These are phyloP conservation scores for Leccinum disarticulatum DNA, from an alignment of 768 basidiomycete species.

Conservation along the genomic window DNA sequence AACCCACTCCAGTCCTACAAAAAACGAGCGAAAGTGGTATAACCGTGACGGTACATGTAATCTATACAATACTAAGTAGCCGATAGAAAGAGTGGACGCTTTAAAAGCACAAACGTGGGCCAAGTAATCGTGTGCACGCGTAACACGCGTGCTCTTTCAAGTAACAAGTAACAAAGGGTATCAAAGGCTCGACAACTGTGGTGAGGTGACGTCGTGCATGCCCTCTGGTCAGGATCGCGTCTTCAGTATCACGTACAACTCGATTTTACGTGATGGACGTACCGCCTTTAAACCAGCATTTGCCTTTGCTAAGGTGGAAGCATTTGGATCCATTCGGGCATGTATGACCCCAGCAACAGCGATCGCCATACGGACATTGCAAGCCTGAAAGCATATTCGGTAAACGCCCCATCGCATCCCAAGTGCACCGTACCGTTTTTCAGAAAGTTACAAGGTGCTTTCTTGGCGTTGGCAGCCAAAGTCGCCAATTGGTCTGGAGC, in stretches of 20 bases:
- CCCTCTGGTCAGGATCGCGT: constrained; percentile 31
- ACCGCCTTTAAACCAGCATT: constrained; percentile 87
- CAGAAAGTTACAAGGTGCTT: constrained; percentile 82
- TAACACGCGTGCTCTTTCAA: background rate
- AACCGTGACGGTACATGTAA: constrained; percentile 22
- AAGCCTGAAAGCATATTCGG: constrained; percentile 44
- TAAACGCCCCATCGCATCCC: background rate
- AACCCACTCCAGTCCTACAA: constrained; percentile 20
- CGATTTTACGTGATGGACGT: constrained; percentile 19
- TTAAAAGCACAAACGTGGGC: constrained; percentile 24
- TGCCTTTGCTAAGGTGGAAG: constrained; percentile 69
- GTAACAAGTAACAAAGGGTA: constrained; percentile 13
- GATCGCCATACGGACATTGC: constrained; percentile 71
- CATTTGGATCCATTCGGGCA: constrained; percentile 79
- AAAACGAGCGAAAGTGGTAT: constrained; percentile 33
- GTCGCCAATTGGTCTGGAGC: constrained; percentile 69
- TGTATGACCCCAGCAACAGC: constrained; percentile 82
- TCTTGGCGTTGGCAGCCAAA: constrained; percentile 77
- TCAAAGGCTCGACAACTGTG: constrained; percentile 21
- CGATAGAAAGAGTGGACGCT: constrained; percentile 22
- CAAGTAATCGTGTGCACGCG: constrained; percentile 9
- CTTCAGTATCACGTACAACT: constrained; percentile 4
- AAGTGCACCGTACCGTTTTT: constrained; percentile 57
- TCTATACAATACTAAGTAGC: constrained; percentile 14
- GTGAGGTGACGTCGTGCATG: constrained; percentile 37